Conservation (phyloP, 2,329 filamentous ascomycete species). For the Paecilomyces sp. region DNA sequence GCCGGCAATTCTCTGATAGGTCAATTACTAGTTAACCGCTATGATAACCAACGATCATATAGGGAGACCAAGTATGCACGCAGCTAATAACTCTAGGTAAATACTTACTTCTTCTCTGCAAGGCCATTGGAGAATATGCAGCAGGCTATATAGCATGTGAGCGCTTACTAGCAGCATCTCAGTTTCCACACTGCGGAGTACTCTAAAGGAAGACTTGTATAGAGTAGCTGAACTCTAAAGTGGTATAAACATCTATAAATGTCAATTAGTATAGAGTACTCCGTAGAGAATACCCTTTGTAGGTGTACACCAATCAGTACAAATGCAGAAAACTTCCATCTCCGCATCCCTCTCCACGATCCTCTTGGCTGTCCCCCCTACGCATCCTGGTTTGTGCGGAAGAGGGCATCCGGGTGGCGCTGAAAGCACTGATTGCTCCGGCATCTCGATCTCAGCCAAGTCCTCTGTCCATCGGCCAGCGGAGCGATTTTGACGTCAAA, state of each 20-base stretch:
- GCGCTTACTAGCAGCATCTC: neutral
- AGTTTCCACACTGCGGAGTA: neutral
- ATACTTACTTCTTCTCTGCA: neutral
- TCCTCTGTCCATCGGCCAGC: neutral
- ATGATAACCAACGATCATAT: too few species aligned
- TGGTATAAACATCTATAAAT: neutral
- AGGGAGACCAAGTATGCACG: too few species aligned
- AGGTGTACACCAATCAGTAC: neutral
- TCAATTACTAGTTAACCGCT: too few species aligned
- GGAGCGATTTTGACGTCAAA: neutral
- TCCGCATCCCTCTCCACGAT: neutral
- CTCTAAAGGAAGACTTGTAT: too few species aligned
- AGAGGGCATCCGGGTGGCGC: neutral
- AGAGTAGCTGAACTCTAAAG: neutral
- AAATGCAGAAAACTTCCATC: neutral
- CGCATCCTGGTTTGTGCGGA: neutral
- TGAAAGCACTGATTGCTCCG: neutral
- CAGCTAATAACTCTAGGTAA: neutral
- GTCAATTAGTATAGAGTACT: too few species aligned
- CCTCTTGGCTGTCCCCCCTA: neutral
- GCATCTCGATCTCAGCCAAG: neutral
- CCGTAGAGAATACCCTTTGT: neutral
- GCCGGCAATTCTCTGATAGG: too few species aligned
- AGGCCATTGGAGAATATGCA: neutral
- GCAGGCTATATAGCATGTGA: neutral